These are phyloP conservation scores for Kitagawia praeruptora DNA, from an alignment of 129 eudicot species.

Conservation along the genomic window DNA sequence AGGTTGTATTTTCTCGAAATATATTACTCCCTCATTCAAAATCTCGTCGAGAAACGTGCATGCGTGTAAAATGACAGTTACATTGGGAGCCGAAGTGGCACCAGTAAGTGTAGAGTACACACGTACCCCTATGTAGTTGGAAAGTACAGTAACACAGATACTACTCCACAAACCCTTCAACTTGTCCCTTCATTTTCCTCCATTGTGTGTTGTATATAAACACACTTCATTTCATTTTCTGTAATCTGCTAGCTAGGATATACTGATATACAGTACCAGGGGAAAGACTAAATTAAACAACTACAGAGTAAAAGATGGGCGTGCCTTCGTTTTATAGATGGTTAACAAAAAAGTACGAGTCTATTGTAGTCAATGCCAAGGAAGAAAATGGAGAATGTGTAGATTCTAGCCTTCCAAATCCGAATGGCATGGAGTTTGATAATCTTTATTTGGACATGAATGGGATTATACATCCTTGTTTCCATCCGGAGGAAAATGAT, in stretches of 20 bases:
- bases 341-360: constrained; percentile 38
- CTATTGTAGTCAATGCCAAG: constrained; percentile 23
- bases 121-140: neutral
- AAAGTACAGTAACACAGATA: neutral
- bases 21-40: neutral
- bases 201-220: neutral
- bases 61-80: neutral
- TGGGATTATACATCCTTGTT: constrained; percentile 67
- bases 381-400: constrained; percentile 17
- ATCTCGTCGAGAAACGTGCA: neutral
- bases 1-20: no score
- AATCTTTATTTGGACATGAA: constrained; percentile 61
- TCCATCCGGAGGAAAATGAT: constrained; percentile 43
- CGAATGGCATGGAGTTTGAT: constrained; percentile 46
- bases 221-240: no score
- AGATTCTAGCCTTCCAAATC: constrained; percentile 18
- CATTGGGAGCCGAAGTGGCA: neutral
- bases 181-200: neutral
- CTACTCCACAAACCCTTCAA: neutral
- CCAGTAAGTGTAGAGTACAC: neutral
- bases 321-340: constrained; percentile 53
- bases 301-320: constrained; percentile 29
- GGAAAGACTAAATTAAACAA: no score
- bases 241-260: no score
- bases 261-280: no score